Conservation (phyloP, 2,329 filamentous ascomycete species). For the Hymenoscyphus occultus region DNA sequence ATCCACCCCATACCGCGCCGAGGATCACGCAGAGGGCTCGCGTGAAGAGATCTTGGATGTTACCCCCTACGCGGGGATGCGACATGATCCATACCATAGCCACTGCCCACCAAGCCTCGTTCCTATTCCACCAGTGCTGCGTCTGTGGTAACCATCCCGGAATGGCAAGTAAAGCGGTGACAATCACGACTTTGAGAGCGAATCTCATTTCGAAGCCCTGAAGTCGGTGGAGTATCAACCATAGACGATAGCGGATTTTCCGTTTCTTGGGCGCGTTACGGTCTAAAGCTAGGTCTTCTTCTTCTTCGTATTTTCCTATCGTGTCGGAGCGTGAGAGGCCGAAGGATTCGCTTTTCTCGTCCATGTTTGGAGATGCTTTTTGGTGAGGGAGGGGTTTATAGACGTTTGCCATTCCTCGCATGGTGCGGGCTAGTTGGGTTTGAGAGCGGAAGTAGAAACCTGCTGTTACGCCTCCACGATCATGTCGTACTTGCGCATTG, state of each 20-base stretch:
- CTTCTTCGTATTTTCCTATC: conserved; percentile 36
- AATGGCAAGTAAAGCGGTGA: conserved; percentile 50
- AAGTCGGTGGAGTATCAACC: conserved; percentile 49
- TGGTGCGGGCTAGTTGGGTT: conserved; percentile 32
- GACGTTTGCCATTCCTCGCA: conserved; percentile 37
- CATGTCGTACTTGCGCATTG: conserved; percentile 56
- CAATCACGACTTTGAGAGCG: conserved; percentile 53
- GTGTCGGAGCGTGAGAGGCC: conserved; percentile 23
- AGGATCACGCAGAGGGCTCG: conserved; percentile 48
- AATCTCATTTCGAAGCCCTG: conserved; percentile 58
- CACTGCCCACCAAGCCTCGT: conserved; percentile 58
- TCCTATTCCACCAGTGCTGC: conserved; percentile 51
- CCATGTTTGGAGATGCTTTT: not conserved
- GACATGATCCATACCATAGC: conserved; percentile 56
- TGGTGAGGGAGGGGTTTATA: conserved; percentile 36
- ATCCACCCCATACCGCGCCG: conserved; percentile 53
- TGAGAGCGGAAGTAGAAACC: conserved; percentile 43
- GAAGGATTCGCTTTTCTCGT: conserved; percentile 20
- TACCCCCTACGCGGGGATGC: conserved; percentile 53
- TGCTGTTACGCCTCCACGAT: conserved; percentile 56
- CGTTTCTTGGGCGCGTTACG: conserved; percentile 39
- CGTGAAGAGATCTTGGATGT: conserved; percentile 54
- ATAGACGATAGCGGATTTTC: conserved; percentile 46
- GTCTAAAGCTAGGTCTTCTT: conserved; percentile 41
- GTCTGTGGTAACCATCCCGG: conserved; percentile 50